phyloP scores from a whole-genome alignment of 495 filamentous ascomycete genomes.

The Opeltia flavorubescens region DNA sequence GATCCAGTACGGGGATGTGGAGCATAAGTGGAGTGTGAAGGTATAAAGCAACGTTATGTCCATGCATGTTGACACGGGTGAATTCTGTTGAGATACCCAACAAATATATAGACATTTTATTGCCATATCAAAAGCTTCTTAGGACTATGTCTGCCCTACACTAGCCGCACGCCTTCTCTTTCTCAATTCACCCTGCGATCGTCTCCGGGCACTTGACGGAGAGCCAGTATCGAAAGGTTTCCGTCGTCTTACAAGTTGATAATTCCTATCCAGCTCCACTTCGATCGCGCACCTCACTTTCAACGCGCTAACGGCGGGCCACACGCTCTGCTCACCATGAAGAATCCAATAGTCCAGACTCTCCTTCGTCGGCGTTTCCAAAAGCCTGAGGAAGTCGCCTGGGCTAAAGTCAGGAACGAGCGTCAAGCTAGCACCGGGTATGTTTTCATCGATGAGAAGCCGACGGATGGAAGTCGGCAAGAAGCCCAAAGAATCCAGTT shows the following conservation, averaged over 20 bases:
- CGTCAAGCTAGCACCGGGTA: constrained; percentile 68
- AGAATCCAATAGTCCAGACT: constrained; percentile 75
- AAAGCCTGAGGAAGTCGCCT: constrained; percentile 56
- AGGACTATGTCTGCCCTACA: no score
- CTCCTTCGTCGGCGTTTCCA: constrained; percentile 65
- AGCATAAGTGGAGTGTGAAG: constrained; percentile 59
- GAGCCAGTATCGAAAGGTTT: constrained; percentile 28
- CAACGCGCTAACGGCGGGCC: constrained; percentile 79
- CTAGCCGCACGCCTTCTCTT: constrained; percentile 16
- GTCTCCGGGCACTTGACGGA: background rate
- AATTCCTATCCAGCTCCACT: constrained; percentile 69
- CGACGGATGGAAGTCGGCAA: constrained; percentile 56
- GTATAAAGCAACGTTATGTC: no score
- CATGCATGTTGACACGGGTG: background rate
- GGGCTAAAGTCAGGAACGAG: constrained; percentile 68
- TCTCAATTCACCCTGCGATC: constrained; percentile 2
- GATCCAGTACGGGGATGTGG: constrained; percentile 87
- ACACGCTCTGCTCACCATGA: constrained; percentile 73
- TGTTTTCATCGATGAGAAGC: constrained; percentile 74
- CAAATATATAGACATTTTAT: no score
- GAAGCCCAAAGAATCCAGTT: constrained; percentile 63
- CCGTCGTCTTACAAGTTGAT: constrained; percentile 58
- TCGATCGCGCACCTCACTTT: constrained; percentile 77
- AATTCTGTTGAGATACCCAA: background rate
- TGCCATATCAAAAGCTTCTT: no score